Base-by-base conservation (phyloP, 176 grass and related monocot genomes). In the Chrysopogon serrulatus region DNA sequence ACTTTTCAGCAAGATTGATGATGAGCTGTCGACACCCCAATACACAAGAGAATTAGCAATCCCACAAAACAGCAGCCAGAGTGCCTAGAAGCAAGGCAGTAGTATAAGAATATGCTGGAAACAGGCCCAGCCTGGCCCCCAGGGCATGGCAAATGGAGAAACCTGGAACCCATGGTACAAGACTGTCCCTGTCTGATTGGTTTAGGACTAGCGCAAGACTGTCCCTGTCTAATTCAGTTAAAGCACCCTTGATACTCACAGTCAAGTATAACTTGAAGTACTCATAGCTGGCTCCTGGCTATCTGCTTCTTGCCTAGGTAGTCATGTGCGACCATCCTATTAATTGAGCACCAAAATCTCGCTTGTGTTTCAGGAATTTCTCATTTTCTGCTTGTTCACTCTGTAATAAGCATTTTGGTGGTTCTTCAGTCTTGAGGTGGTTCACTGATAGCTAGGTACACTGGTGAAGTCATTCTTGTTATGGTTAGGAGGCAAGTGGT, bases 1-100 rank as follows among this genome's bases (percentile, higher is more conserved):
- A 72, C 88, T 88, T 47, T 79, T 89, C 73, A 90, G 68, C 57
- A 93, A 30, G 37, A 53, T 59, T 18, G 82, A n/a, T 2, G 87
- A 65, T 18, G 85, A 79, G 77, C 90, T 93, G 79, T 27, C 65
- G 13, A 9, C 35, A 87, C 54, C 13, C 45, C 54, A 57, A 68
- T 35, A 64, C 9, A 78, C 10, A 67, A 30, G 41, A 68, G 21
- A 60, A 80, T 48, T 24, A 67, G 74, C 17, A 51, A 33, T 45
- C 30, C 23, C 5, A 61, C 7, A 45, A 64, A 53, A 32, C 17
- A n/a, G 61, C 12, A 44, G 44, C 33, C 6, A n/a, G 16, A 41
- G 43, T 27, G 23, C 39, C 37, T 36, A 31, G 5, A 51, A 79
- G 40, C 0, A 7, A 41, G 14, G 44, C 23, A 24, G 5, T 18